Percentiles rank a stretch among this genome's conserved stretches.
phyloP scores from a whole-genome alignment of 78 protist genomes.

The Pelomyxa schiedti region DNA sequence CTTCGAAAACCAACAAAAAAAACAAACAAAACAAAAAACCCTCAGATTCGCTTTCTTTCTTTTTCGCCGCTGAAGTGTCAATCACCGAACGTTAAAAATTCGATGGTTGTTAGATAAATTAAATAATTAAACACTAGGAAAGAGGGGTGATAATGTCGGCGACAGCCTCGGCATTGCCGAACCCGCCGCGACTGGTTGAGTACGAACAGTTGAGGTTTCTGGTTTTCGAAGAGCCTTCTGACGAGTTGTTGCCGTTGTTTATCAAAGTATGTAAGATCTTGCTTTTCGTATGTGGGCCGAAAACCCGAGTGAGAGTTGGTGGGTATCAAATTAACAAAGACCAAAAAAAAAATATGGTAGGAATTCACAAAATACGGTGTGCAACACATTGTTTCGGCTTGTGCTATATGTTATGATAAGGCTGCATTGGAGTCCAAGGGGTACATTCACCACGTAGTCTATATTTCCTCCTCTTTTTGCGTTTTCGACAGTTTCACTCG shows the following conservation, averaged over 20 bases:
- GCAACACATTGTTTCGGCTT: slow-evolving; percentile 52
- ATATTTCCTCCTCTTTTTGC: too few relatives aligned
- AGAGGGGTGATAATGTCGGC: too few relatives aligned
- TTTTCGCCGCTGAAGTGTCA: too few relatives aligned
- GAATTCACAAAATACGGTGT: slow-evolving; percentile 41
- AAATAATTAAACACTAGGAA: too few relatives aligned
- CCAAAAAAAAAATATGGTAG: slow-evolving; percentile 11
- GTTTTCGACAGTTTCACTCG: too few relatives aligned
- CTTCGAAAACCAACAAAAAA: too few relatives aligned
- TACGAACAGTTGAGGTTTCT: slow-evolving; percentile 33
- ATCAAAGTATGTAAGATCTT: slow-evolving; percentile 17
- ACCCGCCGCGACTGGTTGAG: slow-evolving; percentile 44
- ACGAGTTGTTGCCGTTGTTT: slow-evolving; percentile 28
- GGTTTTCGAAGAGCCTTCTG: slow-evolving; percentile 54
- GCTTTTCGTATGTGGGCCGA: not conserved
- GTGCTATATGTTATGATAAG: slow-evolving; percentile 48
- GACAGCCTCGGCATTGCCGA: not conserved
- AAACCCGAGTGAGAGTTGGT: too few relatives aligned
- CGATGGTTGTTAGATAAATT: too few relatives aligned
- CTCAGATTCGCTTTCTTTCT: too few relatives aligned
- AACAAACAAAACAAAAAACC: too few relatives aligned
- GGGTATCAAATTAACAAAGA: too few relatives aligned
- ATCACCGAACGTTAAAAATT: too few relatives aligned
- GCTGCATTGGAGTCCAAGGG: slow-evolving; percentile 16
- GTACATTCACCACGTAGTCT: slow-evolving; percentile 36